These are phyloP conservation scores for Phaffia rhodozyma DNA, from an alignment of 1,284 basidiomycete genomes.

Conservation along the genomic window DNA sequence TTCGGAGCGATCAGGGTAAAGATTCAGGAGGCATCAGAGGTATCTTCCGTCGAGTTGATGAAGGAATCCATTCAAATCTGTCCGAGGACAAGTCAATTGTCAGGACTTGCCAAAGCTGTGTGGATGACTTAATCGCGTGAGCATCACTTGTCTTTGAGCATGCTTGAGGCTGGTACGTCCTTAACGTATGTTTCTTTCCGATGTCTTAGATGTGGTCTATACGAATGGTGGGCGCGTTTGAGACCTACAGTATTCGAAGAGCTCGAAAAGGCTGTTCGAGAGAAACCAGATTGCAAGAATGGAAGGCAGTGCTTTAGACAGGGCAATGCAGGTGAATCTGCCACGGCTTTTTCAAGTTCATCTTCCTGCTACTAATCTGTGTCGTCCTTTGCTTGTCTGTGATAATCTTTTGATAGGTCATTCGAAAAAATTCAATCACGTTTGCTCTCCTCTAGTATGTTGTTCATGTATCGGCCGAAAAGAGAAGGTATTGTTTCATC, in stretches of 20 bases:
- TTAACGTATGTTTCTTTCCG: background rate
- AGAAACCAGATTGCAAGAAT: slow-evolving; percentile 8
- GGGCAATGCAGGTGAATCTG: background rate
- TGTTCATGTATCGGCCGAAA: no score
- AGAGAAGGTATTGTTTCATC: background rate
- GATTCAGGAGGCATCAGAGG: slow-evolving; percentile 12
- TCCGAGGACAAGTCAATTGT: background rate
- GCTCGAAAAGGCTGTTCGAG: slow-evolving; percentile 6
- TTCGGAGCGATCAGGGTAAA: slow-evolving; percentile 4
- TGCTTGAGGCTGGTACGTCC: background rate
- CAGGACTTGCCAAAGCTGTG: slow-evolving; percentile 5
- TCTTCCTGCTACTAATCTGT: background rate
- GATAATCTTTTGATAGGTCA: background rate
- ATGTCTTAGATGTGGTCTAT: slow-evolving; percentile 7
- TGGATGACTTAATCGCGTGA: slow-evolving; percentile 11
- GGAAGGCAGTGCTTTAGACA: slow-evolving; percentile 7
- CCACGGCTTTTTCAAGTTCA: background rate
- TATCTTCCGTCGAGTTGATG: slow-evolving; percentile 14
- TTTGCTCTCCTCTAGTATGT: slow-evolving; percentile 10
- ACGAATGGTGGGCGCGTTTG: slow-evolving; percentile 15
- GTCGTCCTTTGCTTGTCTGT: background rate
- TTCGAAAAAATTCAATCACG: slow-evolving; percentile 11
- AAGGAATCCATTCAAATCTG: slow-evolving; percentile 13
- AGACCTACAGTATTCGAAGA: slow-evolving; percentile 3
- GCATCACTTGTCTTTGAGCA: background rate